phyloP scores from a whole-genome alignment of 2,329 filamentous ascomycete genomes.

The Alternaria metachromatica region DNA sequence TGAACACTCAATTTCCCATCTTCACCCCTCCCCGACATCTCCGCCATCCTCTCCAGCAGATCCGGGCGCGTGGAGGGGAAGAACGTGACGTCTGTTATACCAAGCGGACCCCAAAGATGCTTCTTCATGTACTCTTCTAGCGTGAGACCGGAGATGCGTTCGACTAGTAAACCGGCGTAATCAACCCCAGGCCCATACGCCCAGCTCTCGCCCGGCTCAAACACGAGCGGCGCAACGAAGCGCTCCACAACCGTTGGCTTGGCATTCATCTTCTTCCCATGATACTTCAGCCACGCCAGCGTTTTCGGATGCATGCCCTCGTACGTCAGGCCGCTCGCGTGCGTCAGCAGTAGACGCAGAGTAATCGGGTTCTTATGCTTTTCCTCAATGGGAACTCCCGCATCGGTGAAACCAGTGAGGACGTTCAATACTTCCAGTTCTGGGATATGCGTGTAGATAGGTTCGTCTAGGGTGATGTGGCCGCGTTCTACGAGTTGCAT shows the following conservation, averaged over 20 bases:
- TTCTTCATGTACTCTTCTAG: conserved; percentile 68
- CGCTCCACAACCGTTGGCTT: conserved; percentile 54
- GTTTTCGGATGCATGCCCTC: conserved; percentile 52
- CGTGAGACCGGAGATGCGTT: conserved; percentile 54
- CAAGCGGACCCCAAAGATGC: conserved; percentile 54
- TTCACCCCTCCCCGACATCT: conserved; percentile 30
- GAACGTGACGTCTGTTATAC: conserved; percentile 62
- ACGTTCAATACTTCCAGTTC: conserved; percentile 38
- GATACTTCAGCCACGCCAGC: conserved; percentile 46
- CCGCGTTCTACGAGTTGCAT: conserved; percentile 47
- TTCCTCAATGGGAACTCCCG: conserved; percentile 31
- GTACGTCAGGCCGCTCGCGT: conserved; percentile 58
- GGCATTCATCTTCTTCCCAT: conserved; percentile 15
- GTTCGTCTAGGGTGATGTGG: conserved; percentile 39
- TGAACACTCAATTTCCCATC: conserved; percentile 19
- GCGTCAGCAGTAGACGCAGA: conserved; percentile 54
- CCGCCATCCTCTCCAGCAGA: conserved; percentile 33
- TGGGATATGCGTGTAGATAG: conserved; percentile 42
- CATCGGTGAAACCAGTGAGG: conserved; percentile 33
- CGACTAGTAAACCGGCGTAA: conserved; percentile 57
- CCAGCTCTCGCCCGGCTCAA: conserved; percentile 59
- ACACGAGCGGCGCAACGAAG: conserved; percentile 42
- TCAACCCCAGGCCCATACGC: conserved; percentile 57
- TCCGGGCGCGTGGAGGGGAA: conserved; percentile 47
- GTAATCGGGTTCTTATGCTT: conserved; percentile 37